phyloP scores from a whole-genome alignment of 164 flowering plant species.

The Santalum album region DNA sequence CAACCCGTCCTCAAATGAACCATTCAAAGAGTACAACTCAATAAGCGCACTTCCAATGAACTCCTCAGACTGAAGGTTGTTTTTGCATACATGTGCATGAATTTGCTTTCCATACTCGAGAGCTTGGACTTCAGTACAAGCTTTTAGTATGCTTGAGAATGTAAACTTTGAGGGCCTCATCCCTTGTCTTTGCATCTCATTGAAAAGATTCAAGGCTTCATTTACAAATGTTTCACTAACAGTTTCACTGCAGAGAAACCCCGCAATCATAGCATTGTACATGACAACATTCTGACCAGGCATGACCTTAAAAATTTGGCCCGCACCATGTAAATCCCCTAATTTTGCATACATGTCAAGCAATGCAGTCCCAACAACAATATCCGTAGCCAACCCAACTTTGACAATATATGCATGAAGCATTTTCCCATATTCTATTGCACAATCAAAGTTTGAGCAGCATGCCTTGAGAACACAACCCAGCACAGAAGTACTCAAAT shows the following conservation, averaged over 20 bases:
- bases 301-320: slow-evolving; percentile 27
- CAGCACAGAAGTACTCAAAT: slow-evolving; percentile 30
- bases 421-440: slow-evolving; percentile 27
- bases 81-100: slow-evolving; percentile 48
- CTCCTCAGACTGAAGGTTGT: slow-evolving; percentile 36
- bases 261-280: slow-evolving; percentile 64
- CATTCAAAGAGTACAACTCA: slow-evolving; percentile 36
- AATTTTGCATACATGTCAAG: slow-evolving; percentile 54
- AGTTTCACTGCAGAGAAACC: slow-evolving; percentile 20
- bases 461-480: slow-evolving; percentile 54
- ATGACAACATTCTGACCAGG: slow-evolving; percentile 35
- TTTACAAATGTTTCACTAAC: slow-evolving; percentile 14
- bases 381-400: slow-evolving; percentile 34
- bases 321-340: slow-evolving; percentile 29
- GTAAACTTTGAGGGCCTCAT: slow-evolving; percentile 43
- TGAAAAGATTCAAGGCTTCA: slow-evolving; percentile 37
- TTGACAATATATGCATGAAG: slow-evolving; percentile 32
- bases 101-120: slow-evolving; percentile 45
- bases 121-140: slow-evolving; percentile 28
- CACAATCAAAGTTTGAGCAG: slow-evolving; percentile 14
- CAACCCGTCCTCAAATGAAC: slow-evolving; percentile 29
- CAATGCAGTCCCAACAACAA: slow-evolving; percentile 47
- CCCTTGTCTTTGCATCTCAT: slow-evolving; percentile 33
- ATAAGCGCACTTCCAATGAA: slow-evolving; percentile 49
- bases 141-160: slow-evolving; percentile 44